Conservation (phyloP, 305 asterid species). For the Fraxinus sp. region DNA sequence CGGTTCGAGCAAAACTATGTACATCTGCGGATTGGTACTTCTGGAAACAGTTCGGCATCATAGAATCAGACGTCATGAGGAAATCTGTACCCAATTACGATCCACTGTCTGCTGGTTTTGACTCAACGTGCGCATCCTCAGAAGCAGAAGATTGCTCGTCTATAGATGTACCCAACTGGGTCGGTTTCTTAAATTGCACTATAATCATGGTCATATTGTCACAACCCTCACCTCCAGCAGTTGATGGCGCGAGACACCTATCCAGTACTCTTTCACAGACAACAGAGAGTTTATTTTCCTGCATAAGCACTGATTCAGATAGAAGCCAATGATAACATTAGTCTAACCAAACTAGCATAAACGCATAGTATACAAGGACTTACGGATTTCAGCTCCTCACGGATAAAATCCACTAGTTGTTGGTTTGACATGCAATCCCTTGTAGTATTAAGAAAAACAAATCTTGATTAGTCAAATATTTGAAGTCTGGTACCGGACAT, state of each 20-base stretch:
- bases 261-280: conserved; percentile 84
- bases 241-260: conserved; percentile 85
- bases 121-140: conserved; percentile 26
- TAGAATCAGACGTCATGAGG: not conserved
- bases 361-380: conserved; percentile 26
- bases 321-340: not conserved
- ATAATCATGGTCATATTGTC: conserved; percentile 96
- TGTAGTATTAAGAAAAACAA: conserved; percentile 17
- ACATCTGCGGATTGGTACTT: not conserved
- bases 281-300: conserved; percentile 78
- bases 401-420: conserved; percentile 82
- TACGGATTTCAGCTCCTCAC: conserved; percentile 77
- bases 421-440: conserved; percentile 99
- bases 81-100: not conserved
- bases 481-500: not conserved
- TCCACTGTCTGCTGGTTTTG: conserved; percentile 28
- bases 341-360: not conserved
- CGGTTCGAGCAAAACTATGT: not conserved
- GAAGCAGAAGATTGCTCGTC: conserved; percentile 33
- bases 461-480: not conserved
- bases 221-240: conserved; percentile 90
- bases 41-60: not conserved
- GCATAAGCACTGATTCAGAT: conserved; percentile 23
- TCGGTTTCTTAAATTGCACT: conserved; percentile 68
- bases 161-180: conserved; percentile 31